These are phyloP conservation scores for Penicillium lividum DNA, from an alignment of 495 filamentous ascomycete genomes.

Conservation along the genomic window DNA sequence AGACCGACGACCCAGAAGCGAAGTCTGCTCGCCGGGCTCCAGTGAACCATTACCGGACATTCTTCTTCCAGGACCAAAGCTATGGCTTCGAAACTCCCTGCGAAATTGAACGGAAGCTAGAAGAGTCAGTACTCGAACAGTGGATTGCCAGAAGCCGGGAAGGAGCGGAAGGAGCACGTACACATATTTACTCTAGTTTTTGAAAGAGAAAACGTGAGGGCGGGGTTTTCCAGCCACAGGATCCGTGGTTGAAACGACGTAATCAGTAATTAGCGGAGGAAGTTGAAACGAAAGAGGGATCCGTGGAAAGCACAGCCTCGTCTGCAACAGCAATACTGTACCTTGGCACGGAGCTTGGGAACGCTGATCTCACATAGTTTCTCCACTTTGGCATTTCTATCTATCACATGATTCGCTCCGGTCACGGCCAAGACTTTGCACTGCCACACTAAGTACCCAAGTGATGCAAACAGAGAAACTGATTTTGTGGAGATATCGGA, in stretches of 20 bases:
- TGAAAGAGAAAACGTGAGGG: slow-evolving; percentile 15
- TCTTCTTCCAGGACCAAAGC: slow-evolving; percentile 32
- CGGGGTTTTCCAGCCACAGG: slow-evolving; percentile 25
- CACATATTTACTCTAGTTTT: slow-evolving; percentile 17
- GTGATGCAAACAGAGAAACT: neutral
- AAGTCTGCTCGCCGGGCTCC: slow-evolving; percentile 33
- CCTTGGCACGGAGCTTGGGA: slow-evolving; percentile 13
- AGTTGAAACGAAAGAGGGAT: neutral
- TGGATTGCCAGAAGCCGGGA: neutral
- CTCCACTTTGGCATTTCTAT: neutral
- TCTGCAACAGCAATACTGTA: slow-evolving; percentile 1
- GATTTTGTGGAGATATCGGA: neutral
- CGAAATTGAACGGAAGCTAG: slow-evolving; percentile 34
- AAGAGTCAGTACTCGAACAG: neutral
- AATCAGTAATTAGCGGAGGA: slow-evolving; percentile 1
- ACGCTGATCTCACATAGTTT: neutral
- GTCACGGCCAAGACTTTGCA: slow-evolving; percentile 11
- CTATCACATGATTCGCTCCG: slow-evolving; percentile 5
- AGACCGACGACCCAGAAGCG: slow-evolving; percentile 30
- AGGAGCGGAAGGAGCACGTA: slow-evolving; percentile 16
- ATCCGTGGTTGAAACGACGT: slow-evolving; percentile 15
- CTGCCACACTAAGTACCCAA: slow-evolving; percentile 15
- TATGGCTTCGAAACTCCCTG: slow-evolving; percentile 35
- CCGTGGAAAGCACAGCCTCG: slow-evolving; percentile 22
- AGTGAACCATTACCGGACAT: slow-evolving; percentile 39